Conservation (phyloP, 129 eudicot genomes). For the Logfia minima region DNA sequence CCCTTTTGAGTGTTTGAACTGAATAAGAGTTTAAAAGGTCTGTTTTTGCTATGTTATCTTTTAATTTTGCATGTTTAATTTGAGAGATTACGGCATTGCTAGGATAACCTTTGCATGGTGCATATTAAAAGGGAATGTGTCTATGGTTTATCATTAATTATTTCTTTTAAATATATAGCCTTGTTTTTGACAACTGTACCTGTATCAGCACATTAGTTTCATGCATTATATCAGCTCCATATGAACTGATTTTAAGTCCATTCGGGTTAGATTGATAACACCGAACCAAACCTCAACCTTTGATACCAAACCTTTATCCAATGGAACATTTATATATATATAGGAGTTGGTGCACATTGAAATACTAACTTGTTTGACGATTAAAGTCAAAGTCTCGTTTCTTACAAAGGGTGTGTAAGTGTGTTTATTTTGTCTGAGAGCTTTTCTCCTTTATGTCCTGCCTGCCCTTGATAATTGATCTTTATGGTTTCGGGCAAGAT, state of each 20-base stretch:
- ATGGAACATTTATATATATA: background rate
- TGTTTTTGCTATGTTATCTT: conserved; percentile 15
- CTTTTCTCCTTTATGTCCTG: background rate
- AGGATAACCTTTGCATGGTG: conserved; percentile 32
- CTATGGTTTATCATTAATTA: background rate
- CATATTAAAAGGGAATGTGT: conserved; percentile 25
- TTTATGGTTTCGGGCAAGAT: background rate
- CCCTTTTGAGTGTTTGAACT: conserved; percentile 8
- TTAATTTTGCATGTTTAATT: background rate
- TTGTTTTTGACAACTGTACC: background rate
- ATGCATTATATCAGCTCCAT: background rate
- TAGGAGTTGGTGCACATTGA: background rate
- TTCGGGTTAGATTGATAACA: background rate
- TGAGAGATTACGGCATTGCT: background rate
- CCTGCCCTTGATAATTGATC: background rate
- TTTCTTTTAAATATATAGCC: background rate
- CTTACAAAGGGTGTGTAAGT: background rate
- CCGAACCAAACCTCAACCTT: background rate
- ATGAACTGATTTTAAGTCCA: background rate
- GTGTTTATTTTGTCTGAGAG: background rate
- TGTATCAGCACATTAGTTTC: background rate
- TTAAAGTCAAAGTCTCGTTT: conserved; percentile 3
- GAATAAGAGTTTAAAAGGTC: background rate
- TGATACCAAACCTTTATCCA: background rate
- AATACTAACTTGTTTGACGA: background rate